These are phyloP conservation scores for Centaurea solstitialis DNA, from an alignment of 129 eudicot species.

Conservation along the genomic window DNA sequence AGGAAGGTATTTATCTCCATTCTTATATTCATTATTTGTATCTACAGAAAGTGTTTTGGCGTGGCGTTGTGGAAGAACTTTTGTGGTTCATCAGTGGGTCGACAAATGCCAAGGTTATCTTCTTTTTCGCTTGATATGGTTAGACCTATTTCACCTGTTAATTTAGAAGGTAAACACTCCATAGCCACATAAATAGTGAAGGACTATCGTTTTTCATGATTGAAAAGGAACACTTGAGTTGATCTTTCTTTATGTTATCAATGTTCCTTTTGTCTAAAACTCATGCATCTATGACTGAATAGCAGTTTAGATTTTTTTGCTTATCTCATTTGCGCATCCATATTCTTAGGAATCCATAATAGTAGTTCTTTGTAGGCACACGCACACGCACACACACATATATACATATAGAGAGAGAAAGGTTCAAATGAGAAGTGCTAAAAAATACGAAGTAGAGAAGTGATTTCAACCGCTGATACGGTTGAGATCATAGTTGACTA, in stretches of 20 bases:
- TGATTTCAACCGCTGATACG: no score
- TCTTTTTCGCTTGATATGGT: not conserved
- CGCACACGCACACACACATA: no score
- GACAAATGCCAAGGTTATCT: slow-evolving; percentile 81
- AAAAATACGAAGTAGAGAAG: no score
- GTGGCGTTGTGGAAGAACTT: slow-evolving; percentile 95
- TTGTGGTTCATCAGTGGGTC: slow-evolving; percentile 99
- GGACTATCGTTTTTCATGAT: not conserved
- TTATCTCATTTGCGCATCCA: not conserved
- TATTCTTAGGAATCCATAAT: not conserved
- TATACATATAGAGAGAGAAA: no score
- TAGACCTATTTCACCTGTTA: slow-evolving; percentile 6
- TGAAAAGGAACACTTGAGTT: not conserved
- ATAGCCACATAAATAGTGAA: not conserved
- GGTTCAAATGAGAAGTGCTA: no score
- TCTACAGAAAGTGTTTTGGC: slow-evolving; percentile 86
- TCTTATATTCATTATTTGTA: not conserved
- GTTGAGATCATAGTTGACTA: no score
- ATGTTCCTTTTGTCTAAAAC: not conserved
- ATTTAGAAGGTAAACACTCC: not conserved
- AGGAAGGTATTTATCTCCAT: not conserved
- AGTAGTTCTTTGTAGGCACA: not conserved
- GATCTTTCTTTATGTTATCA: not conserved
- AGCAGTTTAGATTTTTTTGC: slow-evolving; percentile 4
- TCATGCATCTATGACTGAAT: not conserved